Percentiles rank a stretch among this genome's conserved stretches.
Conservation (phyloP, 257 asterid species). For the Scutellaria minor region DNA sequence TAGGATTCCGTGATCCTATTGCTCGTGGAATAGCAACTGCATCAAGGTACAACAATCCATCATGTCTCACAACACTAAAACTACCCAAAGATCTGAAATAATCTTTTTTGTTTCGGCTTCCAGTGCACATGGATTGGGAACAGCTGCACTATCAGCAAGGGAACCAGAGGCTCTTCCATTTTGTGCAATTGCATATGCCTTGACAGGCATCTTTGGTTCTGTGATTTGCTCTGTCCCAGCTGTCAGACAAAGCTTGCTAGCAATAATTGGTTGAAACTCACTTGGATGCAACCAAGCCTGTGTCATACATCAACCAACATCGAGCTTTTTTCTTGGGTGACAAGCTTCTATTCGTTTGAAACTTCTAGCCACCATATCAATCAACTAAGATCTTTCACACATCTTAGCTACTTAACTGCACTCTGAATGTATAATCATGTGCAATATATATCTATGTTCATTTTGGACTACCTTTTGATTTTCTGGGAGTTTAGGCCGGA, state of each 20-base stretch:
- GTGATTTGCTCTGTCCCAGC: conserved; percentile 86
- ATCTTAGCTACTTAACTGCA: neutral
- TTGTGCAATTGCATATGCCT: conserved; percentile 95
- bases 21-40: conserved; percentile 99
- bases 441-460: neutral
- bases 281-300: neutral
- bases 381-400: neutral
- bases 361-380: conserved; percentile 6
- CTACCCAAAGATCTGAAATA: neutral
- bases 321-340: conserved; percentile 11
- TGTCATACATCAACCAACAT: neutral
- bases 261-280: conserved; percentile 64
- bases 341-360: neutral
- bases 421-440: conserved; percentile 7
- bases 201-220: conserved; percentile 97
- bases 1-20: conserved; percentile 91
- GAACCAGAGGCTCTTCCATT: conserved; percentile 99
- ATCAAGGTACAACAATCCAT: conserved; percentile 64
- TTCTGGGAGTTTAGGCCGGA: neutral
- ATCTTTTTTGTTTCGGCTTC: neutral
- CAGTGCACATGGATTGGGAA: conserved; percentile 98
- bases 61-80: neutral
- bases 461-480: neutral
- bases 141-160: conserved; percentile 97
- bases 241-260: conserved; percentile 87